Conservation (phyloP, 306 rosid species). For the Begonia peltatifolia region DNA sequence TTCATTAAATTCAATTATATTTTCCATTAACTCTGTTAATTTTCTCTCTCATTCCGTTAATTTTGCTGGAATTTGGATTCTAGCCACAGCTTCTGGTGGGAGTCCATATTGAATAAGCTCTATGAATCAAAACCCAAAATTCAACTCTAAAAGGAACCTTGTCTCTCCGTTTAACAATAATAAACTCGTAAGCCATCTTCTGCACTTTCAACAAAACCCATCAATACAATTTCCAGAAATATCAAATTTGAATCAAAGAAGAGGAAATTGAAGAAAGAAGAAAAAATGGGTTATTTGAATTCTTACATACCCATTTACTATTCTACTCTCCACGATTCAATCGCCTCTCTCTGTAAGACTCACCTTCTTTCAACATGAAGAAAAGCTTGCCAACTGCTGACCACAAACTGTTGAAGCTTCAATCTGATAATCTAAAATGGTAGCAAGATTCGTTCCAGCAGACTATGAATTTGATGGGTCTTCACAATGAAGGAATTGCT, state of each 20-base stretch:
- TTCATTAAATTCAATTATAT: too few species aligned
- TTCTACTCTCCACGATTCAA: constrained; percentile 78
- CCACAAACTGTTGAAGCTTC: constrained; percentile 41
- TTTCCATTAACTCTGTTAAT: too few species aligned
- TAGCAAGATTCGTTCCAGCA: constrained; percentile 93
- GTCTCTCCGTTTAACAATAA: constrained; percentile 3
- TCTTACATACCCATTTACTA: constrained; percentile 81
- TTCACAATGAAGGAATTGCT: too few species aligned
- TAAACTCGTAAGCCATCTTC: constrained; percentile 3
- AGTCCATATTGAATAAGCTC: too few species aligned
- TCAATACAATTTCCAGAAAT: too few species aligned
- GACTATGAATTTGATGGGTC: too few species aligned
- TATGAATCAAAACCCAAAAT: not conserved
- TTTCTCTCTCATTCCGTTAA: too few species aligned
- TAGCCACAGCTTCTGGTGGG: too few species aligned
- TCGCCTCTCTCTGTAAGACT: constrained; percentile 63
- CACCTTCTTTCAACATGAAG: constrained; percentile 69
- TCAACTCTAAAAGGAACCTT: not conserved
- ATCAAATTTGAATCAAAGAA: constrained; percentile 1
- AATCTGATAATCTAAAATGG: constrained; percentile 83
- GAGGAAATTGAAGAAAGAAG: not conserved
- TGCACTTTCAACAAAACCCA: too few species aligned
- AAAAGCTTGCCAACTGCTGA: constrained; percentile 47
- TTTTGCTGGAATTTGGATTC: too few species aligned
- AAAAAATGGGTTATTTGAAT: constrained; percentile 61